Base-by-base conservation (phyloP, 352 stramenopile genomes). In the Globisporangium alternatum region DNA sequence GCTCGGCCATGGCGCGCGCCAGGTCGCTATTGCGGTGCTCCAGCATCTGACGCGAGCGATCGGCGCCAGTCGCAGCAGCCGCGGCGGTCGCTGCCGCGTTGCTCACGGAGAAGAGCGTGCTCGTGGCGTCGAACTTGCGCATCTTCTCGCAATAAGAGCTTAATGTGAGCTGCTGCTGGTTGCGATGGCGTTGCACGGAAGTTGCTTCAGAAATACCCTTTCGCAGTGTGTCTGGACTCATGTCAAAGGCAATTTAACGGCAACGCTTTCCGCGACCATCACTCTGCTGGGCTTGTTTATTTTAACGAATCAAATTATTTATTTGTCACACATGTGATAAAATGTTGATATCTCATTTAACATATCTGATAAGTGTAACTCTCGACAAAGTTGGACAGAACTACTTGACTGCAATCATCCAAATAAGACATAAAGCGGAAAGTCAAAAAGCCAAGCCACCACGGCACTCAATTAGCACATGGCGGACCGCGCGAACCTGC, bases 401-500 rank as follows among this genome's bases (percentile, higher is more conserved):
- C n/a, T n/a, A n/a, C n/a, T n/a, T n/a, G n/a, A n/a, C n/a, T n/a
- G n/a, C n/a, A n/a, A n/a, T n/a, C n/a, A n/a, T n/a, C n/a, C n/a
- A n/a, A n/a, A n/a, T n/a, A n/a, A n/a, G n/a, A n/a, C n/a, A n/a
- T n/a, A n/a, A n/a, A n/a, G n/a, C n/a, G n/a, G 35, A 41, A 41
- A 41, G 35, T 41, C 35, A 13, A 7, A 1, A 41, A 41, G 35
- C 12, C 35, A 41, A 41, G 35, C 12, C 35, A 13, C 35, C 7
- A 37, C 33, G 6, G 2, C 35, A 41, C 9, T 41, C 47, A 17
- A 54, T 19, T 15, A 31, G 5, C 28, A 54, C 41, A 75, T 79
- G 58, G 64, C 63, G 43, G 66, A 75, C 39, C 56, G 63, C 33
- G 53, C 80, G 70, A 69, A 71, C 28, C 37, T 92, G 43, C 62